Conservation (phyloP, 2,329 filamentous ascomycete genomes). For the Dendrostoma leiphaemia region DNA sequence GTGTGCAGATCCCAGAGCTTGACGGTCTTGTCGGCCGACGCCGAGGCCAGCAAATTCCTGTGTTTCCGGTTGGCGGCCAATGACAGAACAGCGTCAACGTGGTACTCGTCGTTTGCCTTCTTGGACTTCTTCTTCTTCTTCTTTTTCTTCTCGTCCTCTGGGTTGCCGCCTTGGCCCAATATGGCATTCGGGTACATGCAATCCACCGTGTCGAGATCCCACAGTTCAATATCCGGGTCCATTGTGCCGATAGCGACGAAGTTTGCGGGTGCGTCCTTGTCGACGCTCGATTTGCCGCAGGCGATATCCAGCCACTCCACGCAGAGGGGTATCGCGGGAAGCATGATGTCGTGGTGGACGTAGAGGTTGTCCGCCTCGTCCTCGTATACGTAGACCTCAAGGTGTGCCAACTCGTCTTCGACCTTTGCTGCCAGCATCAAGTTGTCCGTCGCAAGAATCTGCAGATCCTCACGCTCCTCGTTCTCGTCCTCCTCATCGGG, state of each 20-base stretch:
- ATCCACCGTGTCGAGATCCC: constrained; percentile 94
- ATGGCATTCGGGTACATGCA: constrained; percentile 98
- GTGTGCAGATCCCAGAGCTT: constrained; percentile 98
- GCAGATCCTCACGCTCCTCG: constrained; percentile 86
- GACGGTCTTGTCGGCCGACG: constrained; percentile 93
- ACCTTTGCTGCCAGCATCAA: constrained; percentile 88
- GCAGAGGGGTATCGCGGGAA: constrained; percentile 91
- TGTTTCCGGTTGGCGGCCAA: constrained; percentile 91
- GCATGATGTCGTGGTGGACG: constrained; percentile 99
- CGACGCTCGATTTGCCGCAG: constrained; percentile 67
- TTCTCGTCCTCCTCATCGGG: constrained; percentile 66
- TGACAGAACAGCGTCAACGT: constrained; percentile 90
- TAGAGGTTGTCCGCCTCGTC: constrained; percentile 95
- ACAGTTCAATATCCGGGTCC: constrained; percentile 97
- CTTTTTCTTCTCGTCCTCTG: constrained; percentile 61
- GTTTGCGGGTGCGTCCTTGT: constrained; percentile 72
- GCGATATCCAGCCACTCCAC: constrained; percentile 94
- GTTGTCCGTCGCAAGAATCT: constrained; percentile 91
- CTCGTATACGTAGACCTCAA: constrained; percentile 98
- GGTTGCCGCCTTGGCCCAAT: constrained; percentile 69
- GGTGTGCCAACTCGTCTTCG: constrained; percentile 93
- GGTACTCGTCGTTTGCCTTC: constrained; percentile 87
- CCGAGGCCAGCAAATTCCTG: constrained; percentile 89
- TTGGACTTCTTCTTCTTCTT: constrained; percentile 90
- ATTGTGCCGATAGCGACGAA: constrained; percentile 95